These are phyloP conservation scores for Thelonectria rubi DNA, from an alignment of 2,329 filamentous ascomycete species.

Conservation along the genomic window DNA sequence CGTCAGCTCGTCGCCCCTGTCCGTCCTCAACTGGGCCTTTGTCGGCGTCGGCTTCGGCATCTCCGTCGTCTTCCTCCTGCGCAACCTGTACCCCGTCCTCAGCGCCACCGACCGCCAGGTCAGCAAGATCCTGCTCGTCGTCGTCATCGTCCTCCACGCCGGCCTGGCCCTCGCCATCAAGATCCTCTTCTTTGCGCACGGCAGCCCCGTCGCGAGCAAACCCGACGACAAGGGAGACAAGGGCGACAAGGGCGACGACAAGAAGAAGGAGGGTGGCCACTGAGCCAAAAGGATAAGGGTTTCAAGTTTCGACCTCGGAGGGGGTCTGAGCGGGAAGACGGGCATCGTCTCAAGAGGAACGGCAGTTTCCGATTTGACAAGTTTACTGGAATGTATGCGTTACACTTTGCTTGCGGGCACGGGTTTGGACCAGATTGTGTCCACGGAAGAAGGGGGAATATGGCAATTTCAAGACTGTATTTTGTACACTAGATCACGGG, in stretches of 20 bases:
- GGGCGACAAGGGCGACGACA: constrained; percentile 28
- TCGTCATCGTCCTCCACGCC: constrained; percentile 86
- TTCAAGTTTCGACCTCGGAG: not conserved
- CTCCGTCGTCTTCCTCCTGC: constrained; percentile 83
- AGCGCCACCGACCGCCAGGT: constrained; percentile 92
- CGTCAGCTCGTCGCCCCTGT: constrained; percentile 88
- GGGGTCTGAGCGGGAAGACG: not conserved
- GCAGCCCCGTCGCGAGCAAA: constrained; percentile 61
- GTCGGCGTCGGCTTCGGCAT: constrained; percentile 86
- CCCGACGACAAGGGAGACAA: constrained; percentile 37
- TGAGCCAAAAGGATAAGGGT: constrained; percentile 18
- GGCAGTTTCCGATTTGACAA: constrained; percentile 5
- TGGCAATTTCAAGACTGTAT: constrained; percentile 12
- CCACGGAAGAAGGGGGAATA: constrained; percentile 8
- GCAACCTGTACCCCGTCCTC: constrained; percentile 90
- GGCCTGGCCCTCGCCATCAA: constrained; percentile 95
- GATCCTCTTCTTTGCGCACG: constrained; percentile 92
- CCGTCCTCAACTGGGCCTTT: constrained; percentile 91
- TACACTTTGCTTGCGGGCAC: constrained; percentile 32
- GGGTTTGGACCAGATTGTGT: constrained; percentile 10
- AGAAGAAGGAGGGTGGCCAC: constrained; percentile 29
- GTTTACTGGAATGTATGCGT: constrained; percentile 14
- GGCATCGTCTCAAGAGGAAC: constrained; percentile 15
- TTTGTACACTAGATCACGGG: constrained; percentile 26
- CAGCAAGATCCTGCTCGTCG: constrained; percentile 84